Evolutionary conservation across 2,329 filamentous ascomycete genomes (phyloP).

Genomic region (Periconia sp.): DNA sequence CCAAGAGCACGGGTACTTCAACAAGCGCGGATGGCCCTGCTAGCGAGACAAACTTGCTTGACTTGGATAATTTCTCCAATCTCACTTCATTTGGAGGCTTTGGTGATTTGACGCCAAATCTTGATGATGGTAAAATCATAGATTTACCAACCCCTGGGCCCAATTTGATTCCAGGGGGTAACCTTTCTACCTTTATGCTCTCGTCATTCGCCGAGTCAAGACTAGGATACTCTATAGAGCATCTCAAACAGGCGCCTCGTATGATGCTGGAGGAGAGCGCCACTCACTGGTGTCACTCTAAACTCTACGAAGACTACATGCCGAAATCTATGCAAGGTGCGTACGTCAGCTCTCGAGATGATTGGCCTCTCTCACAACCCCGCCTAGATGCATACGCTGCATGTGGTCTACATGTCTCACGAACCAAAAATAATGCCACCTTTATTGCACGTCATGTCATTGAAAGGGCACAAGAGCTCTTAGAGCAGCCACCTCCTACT

Average conservation of each 20-base stretch:
- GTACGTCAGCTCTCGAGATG: not conserved
- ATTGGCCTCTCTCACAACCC: too few species aligned
- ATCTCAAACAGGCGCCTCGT: constrained; percentile 31
- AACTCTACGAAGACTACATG: constrained; percentile 60
- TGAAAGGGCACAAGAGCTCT: constrained; percentile 52
- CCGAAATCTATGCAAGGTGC: constrained; percentile 59
- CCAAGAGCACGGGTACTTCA: too few species aligned
- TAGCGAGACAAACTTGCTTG: constrained; percentile 14
- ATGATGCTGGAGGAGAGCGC: constrained; percentile 57
- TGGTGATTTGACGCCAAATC: constrained; percentile 49
- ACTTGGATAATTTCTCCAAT: too few species aligned
- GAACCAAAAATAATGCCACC: constrained; percentile 55
- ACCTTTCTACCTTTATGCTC: constrained; percentile 17
- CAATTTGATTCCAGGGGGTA: not conserved
- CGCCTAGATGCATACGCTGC: constrained; percentile 57
- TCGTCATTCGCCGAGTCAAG: constrained; percentile 27
- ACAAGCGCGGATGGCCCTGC: too few species aligned
- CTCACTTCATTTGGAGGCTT: too few species aligned
- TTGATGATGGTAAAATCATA: constrained; percentile 31
- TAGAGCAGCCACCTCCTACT: constrained; percentile 27
- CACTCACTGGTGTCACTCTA: constrained; percentile 61
- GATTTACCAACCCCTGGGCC: not conserved
- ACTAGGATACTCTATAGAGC: constrained; percentile 32
- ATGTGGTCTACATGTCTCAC: constrained; percentile 60
- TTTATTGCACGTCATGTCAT: constrained; percentile 59